Base-by-base conservation (phyloP, 2,329 filamentous ascomycete genomes). In the Calonectria crousiana region DNA sequence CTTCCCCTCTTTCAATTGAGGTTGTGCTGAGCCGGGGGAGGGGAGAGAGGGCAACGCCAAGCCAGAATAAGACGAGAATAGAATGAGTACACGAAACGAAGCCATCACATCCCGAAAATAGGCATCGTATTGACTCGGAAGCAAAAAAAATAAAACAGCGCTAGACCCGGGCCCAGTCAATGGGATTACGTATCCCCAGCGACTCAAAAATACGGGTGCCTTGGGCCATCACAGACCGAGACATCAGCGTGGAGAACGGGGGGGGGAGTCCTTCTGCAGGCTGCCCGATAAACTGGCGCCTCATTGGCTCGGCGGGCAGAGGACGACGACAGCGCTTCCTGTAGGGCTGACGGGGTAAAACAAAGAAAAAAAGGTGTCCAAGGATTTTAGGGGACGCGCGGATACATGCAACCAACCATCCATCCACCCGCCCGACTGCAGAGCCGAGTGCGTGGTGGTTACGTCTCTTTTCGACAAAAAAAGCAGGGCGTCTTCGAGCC, bases 121-220 rank as follows among this genome's bases (percentile, higher is more conserved):
- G 65, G 36, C 71, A 69, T 73, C 67, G 71, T 73, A 67, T 73
- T 60, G 14, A 38, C 51, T 47, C 36, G 26, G 34, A 53, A 20
- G 3, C 41, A 6, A n/a, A 10, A 47, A n/a, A 36, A 38, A 28
- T 3, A 32, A 32, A 32, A 32, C 28, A 41, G 9, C 60, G 36
- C 26, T 26, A 20, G 38, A 18, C 51, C 58, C 58, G 64, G 44
- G 52, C 56, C 58, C 47, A 20, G 18, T 36, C 36, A 51, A 44
- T 14, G 60, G 23, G 79, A 78, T 71, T 76, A 81, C 79, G 78
- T 81, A 79, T 74, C 72, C 78, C 73, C 72, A 75, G 69, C 67
- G 62, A 69, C 52, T 52, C 28, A 67, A 70, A 65, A 82, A 83
- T 80, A 71, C 71, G 76, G 81, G 73, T 83, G 81, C 81, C 81